These are phyloP conservation scores for Tritrichomonas foetus DNA, from an alignment of 208 protist genomes.

Conservation along the genomic window DNA sequence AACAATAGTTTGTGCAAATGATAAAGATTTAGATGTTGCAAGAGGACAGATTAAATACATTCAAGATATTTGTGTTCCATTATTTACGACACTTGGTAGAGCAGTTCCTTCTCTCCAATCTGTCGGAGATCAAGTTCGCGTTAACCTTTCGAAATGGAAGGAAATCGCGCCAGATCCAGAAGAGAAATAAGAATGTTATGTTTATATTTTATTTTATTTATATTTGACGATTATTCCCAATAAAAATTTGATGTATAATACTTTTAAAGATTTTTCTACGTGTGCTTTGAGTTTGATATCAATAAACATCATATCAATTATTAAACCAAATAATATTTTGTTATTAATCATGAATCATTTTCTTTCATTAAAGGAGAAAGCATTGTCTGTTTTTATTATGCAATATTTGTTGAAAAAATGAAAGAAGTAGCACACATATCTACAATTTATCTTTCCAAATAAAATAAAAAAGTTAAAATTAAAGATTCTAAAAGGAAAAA, in stretches of 20 bases:
- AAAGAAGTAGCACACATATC: background rate
- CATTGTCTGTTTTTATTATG: background rate
- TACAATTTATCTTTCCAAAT: background rate
- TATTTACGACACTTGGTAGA: background rate
- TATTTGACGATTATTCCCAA: background rate
- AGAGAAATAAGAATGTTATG: background rate
- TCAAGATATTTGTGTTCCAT: background rate
- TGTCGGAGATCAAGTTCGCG: background rate
- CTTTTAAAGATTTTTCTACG: background rate
- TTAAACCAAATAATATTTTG: background rate
- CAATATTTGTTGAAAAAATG: background rate
- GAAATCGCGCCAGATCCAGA: background rate
- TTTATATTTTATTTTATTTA: background rate
- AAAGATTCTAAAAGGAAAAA: background rate
- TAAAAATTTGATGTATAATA: background rate
- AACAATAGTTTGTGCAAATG: background rate
- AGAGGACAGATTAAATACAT: background rate
- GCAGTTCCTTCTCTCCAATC: background rate
- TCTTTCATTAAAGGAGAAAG: background rate
- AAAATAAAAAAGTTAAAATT: background rate
- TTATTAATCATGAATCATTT: background rate
- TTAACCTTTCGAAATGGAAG: background rate
- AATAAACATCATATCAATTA: background rate
- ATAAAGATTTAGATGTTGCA: background rate
- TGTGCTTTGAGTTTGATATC: background rate